Conservation (phyloP, 202 grass and related monocot genomes). For the Brachypodium distachyon region DNA sequence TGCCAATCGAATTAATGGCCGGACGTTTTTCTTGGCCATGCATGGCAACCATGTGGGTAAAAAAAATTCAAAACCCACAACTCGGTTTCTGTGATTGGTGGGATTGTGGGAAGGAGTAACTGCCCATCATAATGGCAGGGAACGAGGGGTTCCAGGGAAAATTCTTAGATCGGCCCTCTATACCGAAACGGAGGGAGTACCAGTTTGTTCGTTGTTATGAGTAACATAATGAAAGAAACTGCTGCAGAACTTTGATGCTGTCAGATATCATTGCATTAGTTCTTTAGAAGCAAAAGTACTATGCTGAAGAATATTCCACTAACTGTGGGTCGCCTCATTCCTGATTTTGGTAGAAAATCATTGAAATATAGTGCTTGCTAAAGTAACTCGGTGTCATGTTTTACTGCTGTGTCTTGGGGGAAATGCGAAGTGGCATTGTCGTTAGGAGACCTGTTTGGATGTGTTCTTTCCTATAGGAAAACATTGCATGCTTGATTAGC, state of each 20-base stretch:
- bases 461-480: neutral
- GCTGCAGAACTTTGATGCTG: neutral
- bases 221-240: neutral
- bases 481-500: neutral
- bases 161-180: too few species aligned
- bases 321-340: neutral
- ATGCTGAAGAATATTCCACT: neutral
- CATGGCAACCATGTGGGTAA: too few species aligned
- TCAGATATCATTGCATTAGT: neutral
- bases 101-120: too few species aligned
- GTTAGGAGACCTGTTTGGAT: neutral
- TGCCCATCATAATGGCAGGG: too few species aligned
- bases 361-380: neutral
- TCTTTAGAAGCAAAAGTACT: neutral
- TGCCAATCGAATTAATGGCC: too few species aligned
- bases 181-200: too few species aligned
- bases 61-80: too few species aligned
- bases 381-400: neutral
- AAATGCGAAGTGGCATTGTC: neutral
- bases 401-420: neutral
- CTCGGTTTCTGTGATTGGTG: too few species aligned
- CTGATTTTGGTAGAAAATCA: neutral
- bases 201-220: neutral
- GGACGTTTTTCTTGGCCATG: too few species aligned
- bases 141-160: too few species aligned